Evolutionary conservation across 768 basidiomycete species (phyloP).

Genomic region (Suillus brevipes): DNA sequence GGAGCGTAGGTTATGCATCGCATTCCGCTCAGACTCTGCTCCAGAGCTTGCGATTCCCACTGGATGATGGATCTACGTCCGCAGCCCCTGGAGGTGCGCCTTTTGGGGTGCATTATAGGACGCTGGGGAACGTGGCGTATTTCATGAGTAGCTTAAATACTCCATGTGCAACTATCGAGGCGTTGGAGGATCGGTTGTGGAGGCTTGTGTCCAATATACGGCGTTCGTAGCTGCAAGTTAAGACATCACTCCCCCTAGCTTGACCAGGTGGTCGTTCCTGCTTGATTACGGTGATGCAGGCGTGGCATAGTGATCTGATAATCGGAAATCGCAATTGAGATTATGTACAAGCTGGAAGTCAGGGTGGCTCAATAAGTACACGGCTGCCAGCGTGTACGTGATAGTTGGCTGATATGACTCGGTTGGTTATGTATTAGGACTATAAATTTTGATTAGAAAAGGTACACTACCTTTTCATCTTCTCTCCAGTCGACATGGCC

Average conservation of each 20-base stretch:
- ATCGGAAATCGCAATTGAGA: background rate
- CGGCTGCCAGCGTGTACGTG: background rate
- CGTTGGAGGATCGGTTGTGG: conserved; percentile 66
- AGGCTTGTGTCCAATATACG: conserved; percentile 22
- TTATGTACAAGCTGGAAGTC: background rate
- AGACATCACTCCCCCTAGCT: background rate
- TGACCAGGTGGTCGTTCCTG: background rate
- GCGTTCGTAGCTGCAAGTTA: background rate
- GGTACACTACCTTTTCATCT: conserved; percentile 3
- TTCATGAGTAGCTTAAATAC: conserved; percentile 91
- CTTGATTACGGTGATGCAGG: background rate
- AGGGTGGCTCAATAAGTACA: background rate
- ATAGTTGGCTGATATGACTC: background rate
- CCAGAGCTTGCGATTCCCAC: conserved; percentile 43
- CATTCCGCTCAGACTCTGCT: conserved; percentile 68
- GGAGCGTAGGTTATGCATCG: conserved; percentile 50
- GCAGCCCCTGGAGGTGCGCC: conserved; percentile 53
- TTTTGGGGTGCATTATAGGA: conserved; percentile 80
- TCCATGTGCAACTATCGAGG: conserved; percentile 47
- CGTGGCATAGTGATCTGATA: background rate
- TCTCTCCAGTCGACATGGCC: conserved; percentile 47
- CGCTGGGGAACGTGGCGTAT: conserved; percentile 89
- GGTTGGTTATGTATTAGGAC: background rate
- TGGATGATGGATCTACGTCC: conserved; percentile 30
- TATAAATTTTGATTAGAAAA: conserved; percentile 4